phyloP scores from a whole-genome alignment of 2,329 filamentous ascomycete species.

The Escovopsis weberi region DNA sequence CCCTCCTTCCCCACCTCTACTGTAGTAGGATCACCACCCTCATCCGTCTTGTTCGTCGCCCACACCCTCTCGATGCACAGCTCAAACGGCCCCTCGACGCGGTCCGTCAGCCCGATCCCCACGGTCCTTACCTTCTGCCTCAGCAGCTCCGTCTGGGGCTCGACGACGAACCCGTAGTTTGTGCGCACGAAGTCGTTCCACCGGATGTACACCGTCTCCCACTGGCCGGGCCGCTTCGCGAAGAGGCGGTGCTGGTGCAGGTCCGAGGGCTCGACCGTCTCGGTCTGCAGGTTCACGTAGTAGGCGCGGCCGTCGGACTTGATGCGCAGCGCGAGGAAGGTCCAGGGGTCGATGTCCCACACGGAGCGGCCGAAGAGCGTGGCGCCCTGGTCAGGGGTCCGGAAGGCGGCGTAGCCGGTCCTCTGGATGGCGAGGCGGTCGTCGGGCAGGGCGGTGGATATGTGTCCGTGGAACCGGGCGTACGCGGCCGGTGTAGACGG shows the following conservation, averaged over 20 bases:
- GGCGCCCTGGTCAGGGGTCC: slow-evolving; percentile 60
- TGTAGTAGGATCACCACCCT: slow-evolving; percentile 4
- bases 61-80: slow-evolving; percentile 75
- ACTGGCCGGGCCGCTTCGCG: slow-evolving; percentile 62
- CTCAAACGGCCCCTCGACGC: slow-evolving; percentile 78
- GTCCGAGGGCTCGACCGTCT: slow-evolving; percentile 86
- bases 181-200: slow-evolving; percentile 92
- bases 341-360: slow-evolving; percentile 84
- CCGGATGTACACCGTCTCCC: slow-evolving; percentile 89
- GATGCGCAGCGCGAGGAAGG: slow-evolving; percentile 73
- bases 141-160: slow-evolving; percentile 83
- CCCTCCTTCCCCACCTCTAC: slow-evolving; percentile 10
- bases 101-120: slow-evolving; percentile 78
- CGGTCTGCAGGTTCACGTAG: slow-evolving; percentile 90
- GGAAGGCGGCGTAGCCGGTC: slow-evolving; percentile 79
- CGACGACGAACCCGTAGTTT: slow-evolving; percentile 80
- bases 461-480: slow-evolving; percentile 71
- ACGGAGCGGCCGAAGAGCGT: slow-evolving; percentile 76
- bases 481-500: slow-evolving; percentile 27
- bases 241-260: slow-evolving; percentile 89
- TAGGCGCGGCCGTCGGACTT: slow-evolving; percentile 87
- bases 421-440: slow-evolving; percentile 61
- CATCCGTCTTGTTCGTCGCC: slow-evolving; percentile 55
- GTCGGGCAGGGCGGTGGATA: slow-evolving; percentile 70
- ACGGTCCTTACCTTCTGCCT: slow-evolving; percentile 73